Conservation (phyloP, 192 early-diverging fungal species). For the Coemansia sp. region DNA sequence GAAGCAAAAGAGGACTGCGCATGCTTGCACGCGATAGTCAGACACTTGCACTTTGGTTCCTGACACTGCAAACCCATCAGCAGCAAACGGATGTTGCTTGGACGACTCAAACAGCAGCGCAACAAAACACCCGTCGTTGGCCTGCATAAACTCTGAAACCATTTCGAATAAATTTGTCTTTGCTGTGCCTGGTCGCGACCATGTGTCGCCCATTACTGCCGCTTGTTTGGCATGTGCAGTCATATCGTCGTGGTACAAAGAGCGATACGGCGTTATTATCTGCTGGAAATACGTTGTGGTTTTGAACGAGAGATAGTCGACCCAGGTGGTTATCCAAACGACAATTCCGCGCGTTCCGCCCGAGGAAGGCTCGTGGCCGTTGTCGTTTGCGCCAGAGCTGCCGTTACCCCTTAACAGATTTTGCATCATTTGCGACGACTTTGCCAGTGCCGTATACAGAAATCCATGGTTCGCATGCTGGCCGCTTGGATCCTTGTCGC, state of each 20-base stretch:
- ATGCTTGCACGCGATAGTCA: conserved; percentile 50
- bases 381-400: conserved; percentile 7
- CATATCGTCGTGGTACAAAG: conserved; percentile 36
- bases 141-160: conserved; percentile 29
- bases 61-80: conserved; percentile 41
- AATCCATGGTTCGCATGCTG: conserved; percentile 20
- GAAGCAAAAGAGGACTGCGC: conserved; percentile 43
- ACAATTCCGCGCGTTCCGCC: conserved; percentile 30
- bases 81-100: conserved; percentile 27
- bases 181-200: conserved; percentile 29
- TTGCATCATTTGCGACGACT: conserved; percentile 48
- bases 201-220: conserved; percentile 33
- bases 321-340: conserved; percentile 34
- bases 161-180: conserved; percentile 32
- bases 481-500: conserved; percentile 7
- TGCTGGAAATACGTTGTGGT: conserved; percentile 52
- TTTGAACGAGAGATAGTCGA: conserved; percentile 35
- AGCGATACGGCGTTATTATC: conserved; percentile 35
- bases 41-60: conserved; percentile 41
- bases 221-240: conserved; percentile 15
- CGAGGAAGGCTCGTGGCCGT: conserved; percentile 7
- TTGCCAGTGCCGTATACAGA: conserved; percentile 41
- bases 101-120: conserved; percentile 54
- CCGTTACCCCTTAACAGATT: conserved; percentile 35
- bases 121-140: conserved; percentile 47